phyloP scores from a whole-genome alignment of 345 rosid species.

The Moricandia moricandioides region DNA sequence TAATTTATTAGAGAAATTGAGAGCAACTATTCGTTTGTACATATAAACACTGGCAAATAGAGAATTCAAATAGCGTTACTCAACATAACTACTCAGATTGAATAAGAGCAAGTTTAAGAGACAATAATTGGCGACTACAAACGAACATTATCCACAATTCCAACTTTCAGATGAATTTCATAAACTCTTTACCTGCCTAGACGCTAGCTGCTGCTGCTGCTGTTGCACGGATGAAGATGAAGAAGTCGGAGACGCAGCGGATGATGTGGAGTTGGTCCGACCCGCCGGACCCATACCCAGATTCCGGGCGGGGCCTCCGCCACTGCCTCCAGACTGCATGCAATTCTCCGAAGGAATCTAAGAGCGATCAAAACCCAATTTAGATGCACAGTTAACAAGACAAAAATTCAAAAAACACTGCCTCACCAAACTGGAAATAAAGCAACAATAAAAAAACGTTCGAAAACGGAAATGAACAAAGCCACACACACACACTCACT shows the following conservation, averaged over 20 bases:
- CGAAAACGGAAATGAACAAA: constrained; percentile 36
- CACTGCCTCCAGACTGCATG: constrained; percentile 80
- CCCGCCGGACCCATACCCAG: constrained; percentile 51
- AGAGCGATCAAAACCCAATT: constrained; percentile 18
- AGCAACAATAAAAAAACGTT: constrained; percentile 40
- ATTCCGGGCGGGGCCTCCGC: constrained; percentile 70
- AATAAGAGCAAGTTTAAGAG: background rate
- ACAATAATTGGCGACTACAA: background rate
- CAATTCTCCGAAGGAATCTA: background rate
- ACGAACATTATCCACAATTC: background rate
- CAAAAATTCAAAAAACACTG: constrained; percentile 29
- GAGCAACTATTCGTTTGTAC: constrained; percentile 4
- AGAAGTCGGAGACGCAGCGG: constrained; percentile 94
- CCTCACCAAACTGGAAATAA: constrained; percentile 66
- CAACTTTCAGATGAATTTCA: background rate
- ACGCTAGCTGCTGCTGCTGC: constrained; percentile 55
- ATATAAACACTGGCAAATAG: background rate
- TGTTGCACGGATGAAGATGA: constrained; percentile 92
- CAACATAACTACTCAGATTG: constrained; percentile 2
- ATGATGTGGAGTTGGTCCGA: constrained; percentile 81
- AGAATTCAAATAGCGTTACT: background rate
- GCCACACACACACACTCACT: background rate
- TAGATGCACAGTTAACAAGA: background rate
- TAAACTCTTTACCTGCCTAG: constrained; percentile 65
- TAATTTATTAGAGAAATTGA: background rate